Conservation (phyloP, 495 filamentous ascomycete species). For the Neurospora africana region DNA sequence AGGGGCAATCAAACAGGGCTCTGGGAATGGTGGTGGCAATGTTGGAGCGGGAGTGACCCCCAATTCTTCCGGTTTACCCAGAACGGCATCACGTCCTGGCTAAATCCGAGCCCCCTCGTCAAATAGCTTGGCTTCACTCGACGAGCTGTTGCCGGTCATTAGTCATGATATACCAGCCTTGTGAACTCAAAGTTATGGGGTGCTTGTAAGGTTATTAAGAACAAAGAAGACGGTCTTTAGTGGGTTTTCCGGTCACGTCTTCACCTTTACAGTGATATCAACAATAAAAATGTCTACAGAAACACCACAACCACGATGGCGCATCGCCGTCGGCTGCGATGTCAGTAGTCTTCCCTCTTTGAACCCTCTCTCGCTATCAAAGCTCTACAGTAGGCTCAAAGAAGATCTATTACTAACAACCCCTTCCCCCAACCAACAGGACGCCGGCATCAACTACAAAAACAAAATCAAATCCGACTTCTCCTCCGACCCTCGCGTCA, state of each 20-base stretch:
- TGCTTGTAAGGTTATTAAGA: not conserved
- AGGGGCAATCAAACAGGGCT: not conserved
- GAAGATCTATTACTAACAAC: slow-evolving; percentile 7
- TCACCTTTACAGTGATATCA: not conserved
- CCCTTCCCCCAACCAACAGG: slow-evolving; percentile 27
- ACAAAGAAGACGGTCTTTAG: not conserved
- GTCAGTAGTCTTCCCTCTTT: slow-evolving; percentile 23
- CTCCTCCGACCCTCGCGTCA: slow-evolving; percentile 54
- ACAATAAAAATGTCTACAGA: slow-evolving; percentile 1
- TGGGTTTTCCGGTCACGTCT: not conserved
- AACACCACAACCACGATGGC: slow-evolving; percentile 23
- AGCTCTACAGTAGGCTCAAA: not conserved
- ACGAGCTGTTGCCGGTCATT: not conserved
- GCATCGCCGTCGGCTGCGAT: slow-evolving; percentile 37
- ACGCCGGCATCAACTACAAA: slow-evolving; percentile 72
- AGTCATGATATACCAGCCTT: not conserved
- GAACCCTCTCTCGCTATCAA: not conserved
- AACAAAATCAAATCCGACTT: slow-evolving; percentile 66
- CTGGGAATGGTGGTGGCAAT: not conserved
- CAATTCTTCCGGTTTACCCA: slow-evolving; percentile 1
- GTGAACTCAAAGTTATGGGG: not conserved
- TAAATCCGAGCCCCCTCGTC: not conserved
- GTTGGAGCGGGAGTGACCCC: not conserved
- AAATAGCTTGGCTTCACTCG: not conserved
- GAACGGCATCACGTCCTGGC: not conserved